Evolutionary conservation across 2,329 filamentous ascomycete genomes (phyloP).

Genomic region (Trichoderma koningii): DNA sequence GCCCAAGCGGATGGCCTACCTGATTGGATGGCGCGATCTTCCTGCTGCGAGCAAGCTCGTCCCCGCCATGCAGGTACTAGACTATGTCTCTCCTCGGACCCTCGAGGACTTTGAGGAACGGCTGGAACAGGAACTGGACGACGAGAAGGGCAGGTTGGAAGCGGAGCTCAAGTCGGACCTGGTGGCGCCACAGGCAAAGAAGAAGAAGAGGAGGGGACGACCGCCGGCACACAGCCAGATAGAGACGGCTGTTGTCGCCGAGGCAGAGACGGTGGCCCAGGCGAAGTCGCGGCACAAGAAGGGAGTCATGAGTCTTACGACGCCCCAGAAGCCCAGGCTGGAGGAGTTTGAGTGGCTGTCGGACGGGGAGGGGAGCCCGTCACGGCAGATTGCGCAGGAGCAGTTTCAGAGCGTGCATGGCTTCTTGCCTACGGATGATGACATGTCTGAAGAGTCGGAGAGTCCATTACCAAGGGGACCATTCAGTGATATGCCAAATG

Average conservation of each 20-base stretch:
- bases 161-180: conserved; percentile 31
- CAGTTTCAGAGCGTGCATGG: conserved; percentile 22
- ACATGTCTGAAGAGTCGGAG: not conserved
- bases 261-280: conserved; percentile 33
- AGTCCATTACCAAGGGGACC: not conserved
- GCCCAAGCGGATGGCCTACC: conserved; percentile 53
- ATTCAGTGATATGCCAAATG: not conserved
- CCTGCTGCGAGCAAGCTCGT: conserved; percentile 52
- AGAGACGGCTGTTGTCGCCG: conserved; percentile 38
- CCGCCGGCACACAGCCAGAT: conserved; percentile 40
- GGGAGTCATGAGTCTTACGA: conserved; percentile 42
- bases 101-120: conserved; percentile 60
- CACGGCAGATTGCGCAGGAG: conserved; percentile 36
- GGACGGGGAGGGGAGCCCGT: conserved; percentile 37
- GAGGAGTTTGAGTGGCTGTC: conserved; percentile 38
- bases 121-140: conserved; percentile 47
- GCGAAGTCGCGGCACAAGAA: conserved; percentile 34
- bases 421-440: conserved; percentile 20
- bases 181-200: conserved; percentile 29
- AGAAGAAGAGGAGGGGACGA: conserved; percentile 35
- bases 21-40: conserved; percentile 57
- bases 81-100: conserved; percentile 60
- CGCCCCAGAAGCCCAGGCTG: conserved; percentile 40
- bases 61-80: conserved; percentile 50
- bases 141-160: conserved; percentile 39